Evolutionary conservation across 2,329 filamentous ascomycete genomes (phyloP), one percentile per base, ranked within the genome.

Genomic region (Pyrenophora teres): DNA sequence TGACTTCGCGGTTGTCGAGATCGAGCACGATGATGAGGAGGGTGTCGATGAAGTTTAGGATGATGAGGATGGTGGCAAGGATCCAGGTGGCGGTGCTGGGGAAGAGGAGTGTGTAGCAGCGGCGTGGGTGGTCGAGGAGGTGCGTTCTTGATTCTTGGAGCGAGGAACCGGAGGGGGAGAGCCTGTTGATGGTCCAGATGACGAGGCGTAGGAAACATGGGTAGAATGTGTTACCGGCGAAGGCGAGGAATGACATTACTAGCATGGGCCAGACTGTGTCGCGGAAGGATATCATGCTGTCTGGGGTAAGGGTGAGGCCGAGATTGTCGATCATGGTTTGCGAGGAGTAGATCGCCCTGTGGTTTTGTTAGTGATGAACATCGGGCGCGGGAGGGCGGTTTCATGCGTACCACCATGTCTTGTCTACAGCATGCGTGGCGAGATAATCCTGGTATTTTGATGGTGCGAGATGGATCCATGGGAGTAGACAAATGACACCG

Each of bases 171-270:
- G 74, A 75, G 2, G 88, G 86, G 0, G 87, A 81, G 38, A 89
- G 59, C 45, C 87, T 84, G 10, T 90, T 90, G 30, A 83, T 67
- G 0, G 87, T 64, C 93, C 94, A 99, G 54, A 99, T 97, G 57
- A 94, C 84, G 65, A 97, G 89, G 8, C 94, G 88, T n/a, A 97
- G 83, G 87, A 97, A 92, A 66, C 94, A 90, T 0, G 93, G 94
- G 63, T 97, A 97, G 0, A 89, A 93, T 0, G 93, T 97, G 68
- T 97, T 97, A 50, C 93, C 93, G 52, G 96, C 90, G 54, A 97
- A 86, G 68, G 97, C 94, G 39, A 97, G 81, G 63, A 95, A 96
- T 3, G 86, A 85, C 75, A 92, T 85, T 38, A 94, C 70, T 19
- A 97, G 78, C 42, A 97, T 79, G 0, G 88, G 86, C 63, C 90